These are phyloP conservation scores for Solanum arcanum DNA, from an alignment of 257 asterid genomes.

Conservation along the genomic window DNA sequence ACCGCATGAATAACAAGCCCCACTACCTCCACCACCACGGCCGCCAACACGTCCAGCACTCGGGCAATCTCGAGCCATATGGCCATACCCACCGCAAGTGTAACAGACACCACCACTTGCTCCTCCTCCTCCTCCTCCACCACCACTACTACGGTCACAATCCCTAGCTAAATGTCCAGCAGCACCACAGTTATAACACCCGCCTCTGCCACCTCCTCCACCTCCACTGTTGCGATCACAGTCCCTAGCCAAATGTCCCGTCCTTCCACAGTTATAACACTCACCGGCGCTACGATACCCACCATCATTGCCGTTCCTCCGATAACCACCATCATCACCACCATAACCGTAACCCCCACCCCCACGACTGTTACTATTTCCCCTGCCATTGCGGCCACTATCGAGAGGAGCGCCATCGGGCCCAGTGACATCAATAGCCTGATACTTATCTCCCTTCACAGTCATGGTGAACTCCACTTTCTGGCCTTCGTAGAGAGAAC, in stretches of 20 bases:
- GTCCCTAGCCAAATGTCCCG: constrained; percentile 39
- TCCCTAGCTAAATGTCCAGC: constrained; percentile 33
- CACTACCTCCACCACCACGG: constrained; percentile 6
- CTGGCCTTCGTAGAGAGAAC: constrained; percentile 69
- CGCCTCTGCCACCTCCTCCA: constrained; percentile 8
- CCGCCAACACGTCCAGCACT: constrained; percentile 22
- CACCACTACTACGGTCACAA: background rate
- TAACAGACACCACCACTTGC: constrained; percentile 43
- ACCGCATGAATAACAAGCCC: constrained; percentile 50
- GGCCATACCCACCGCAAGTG: constrained; percentile 56
- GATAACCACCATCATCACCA: background rate
- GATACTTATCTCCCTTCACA: constrained; percentile 42
- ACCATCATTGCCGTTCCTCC: constrained; percentile 17
- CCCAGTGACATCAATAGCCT: constrained; percentile 62
- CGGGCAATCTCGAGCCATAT: constrained; percentile 47
- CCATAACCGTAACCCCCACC: background rate
- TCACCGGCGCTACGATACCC: constrained; percentile 24
- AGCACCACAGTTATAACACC: constrained; percentile 27
- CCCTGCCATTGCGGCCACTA: constrained; percentile 3
- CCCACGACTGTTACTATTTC: background rate
- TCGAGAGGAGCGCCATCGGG: constrained; percentile 47
- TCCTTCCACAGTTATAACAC: constrained; percentile 23
- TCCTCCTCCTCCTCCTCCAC: constrained; percentile 13
- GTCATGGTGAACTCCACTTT: constrained; percentile 52
- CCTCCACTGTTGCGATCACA: constrained; percentile 9